Evolutionary conservation across 1,139 yeast species (phyloP), one percentile per base, ranked within the genome.

Genomic region (Kodamaea alishanica): DNA sequence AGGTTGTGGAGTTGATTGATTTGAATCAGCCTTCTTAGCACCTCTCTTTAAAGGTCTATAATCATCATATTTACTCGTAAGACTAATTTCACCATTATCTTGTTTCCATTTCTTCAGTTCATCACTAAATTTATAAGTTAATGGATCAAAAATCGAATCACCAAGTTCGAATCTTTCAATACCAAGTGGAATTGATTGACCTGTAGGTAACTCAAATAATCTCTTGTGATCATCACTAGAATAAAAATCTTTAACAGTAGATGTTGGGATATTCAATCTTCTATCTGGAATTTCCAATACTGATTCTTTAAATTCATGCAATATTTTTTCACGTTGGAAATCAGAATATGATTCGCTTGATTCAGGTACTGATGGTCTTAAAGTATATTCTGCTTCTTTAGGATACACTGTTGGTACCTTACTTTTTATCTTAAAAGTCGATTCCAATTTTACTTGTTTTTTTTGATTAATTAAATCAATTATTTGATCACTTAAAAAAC

Each of bases 151-250:
- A 40, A 92, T 57, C 8, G 87, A 70, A 54, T 92, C 96, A 1
- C 87, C 86, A 43, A 87, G 61, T 38, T 71, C 70, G 51, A 70
- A 83, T 46, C 97, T 67, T 44, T 86, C 94, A 35, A 64, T 51
- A 6, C 75, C 62, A 24, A 70, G 49, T 20, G 61, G 60, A 5
- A 72, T 44, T 8, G 67, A 55, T 50, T 71, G 77, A 4, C 77
- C 77, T 52, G 86, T 83, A 9, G 97, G 96, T 31, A 90, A 70
- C 63, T 92, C 98, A 57, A 85, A 87, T 26, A 74, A 60, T 41
- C 96, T 70, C 38, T 65, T 59, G 43, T 65, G 60, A 5, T 60
- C 49, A 37, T 61, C 67, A 36, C 57, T 61, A 25, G 59, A 48
- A 47, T 65, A 67, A 27, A 52, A 43, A 36, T 67, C 72, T 37